These are phyloP conservation scores for Ogataea hybrid DNA, from an alignment of 1,139 yeast species.

Conservation along the genomic window DNA sequence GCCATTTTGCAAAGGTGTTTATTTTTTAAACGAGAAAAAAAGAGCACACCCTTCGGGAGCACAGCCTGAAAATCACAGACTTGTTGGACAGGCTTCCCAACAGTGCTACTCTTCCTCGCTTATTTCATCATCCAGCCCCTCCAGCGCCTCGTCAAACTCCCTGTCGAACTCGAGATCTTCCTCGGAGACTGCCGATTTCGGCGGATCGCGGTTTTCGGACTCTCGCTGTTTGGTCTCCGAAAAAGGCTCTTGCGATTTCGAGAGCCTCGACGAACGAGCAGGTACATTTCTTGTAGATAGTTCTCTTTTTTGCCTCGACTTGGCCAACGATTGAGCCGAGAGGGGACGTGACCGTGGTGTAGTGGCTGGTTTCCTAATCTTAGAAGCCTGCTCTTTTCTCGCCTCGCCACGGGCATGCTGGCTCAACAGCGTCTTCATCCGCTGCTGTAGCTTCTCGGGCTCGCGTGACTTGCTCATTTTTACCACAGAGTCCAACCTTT, in stretches of 20 bases:
- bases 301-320: too few relatives aligned
- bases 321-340: background rate
- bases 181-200: conserved; percentile 9
- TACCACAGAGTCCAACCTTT: conserved; percentile 25
- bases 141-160: conserved; percentile 26
- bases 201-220: background rate
- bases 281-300: too few relatives aligned
- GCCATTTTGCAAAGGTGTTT: conserved; percentile 10
- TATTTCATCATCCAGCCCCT: conserved; percentile 24
- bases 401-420: background rate
- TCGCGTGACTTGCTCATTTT: conserved; percentile 32
- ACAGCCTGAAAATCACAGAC: conserved; percentile 5
- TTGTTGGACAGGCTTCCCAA: background rate
- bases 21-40: conserved; percentile 5
- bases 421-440: conserved; percentile 18
- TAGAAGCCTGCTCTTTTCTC: background rate
- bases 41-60: conserved; percentile 2
- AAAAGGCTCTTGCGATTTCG: background rate
- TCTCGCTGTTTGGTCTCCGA: background rate
- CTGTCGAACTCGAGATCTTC: conserved; percentile 26
- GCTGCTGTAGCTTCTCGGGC: conserved; percentile 19
- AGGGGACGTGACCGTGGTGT: background rate
- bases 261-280: too few relatives aligned
- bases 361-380: background rate
- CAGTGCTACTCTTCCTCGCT: conserved; percentile 26